Evolutionary conservation across 352 stramenopile species (phyloP), one percentile per base, ranked within the genome.

Genomic region (Blastocystis sp.): DNA sequence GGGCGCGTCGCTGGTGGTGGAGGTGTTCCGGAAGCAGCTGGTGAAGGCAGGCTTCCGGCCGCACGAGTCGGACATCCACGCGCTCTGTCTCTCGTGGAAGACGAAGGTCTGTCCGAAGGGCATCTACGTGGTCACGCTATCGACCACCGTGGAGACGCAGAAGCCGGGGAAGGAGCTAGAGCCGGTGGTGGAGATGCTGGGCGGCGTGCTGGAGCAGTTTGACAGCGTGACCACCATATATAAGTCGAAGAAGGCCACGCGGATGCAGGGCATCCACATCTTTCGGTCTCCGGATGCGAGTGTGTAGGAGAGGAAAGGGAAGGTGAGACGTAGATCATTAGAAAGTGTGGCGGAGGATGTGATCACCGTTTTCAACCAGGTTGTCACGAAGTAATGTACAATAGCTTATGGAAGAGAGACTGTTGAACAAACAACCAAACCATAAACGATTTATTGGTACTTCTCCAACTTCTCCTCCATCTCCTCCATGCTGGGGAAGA

Each of bases 51-150:
- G 57, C 2, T 85, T 73, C 44, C 53, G 56, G 57, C 42, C 59
- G n/a, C 57, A n/a, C n/a, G 63, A 76, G 16, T 76, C 75, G 21
- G 75, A 85, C 42, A 97, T 99, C 78, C 99, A 99, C 90, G 94
- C 99, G 36, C 97, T 93, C 87, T 93, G 97, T 53, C 91, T 99
- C 75, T 97, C 93, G 61, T 92, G 93, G 84, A 91, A 92, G 21
- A 94, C 98, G 88, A 93, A 94, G 67, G 95, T 98, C 48, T 93
- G 94, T 29, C 92, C 95, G 11, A 91, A 93, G 88, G 95, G 95
- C 86, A 96, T 97, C 88, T 98, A 98, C 89, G 93, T 99, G 81
- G 95, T 95, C 54, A 99, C 99, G 87, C 95, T 97, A 59, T 97
- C 93, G 44, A 99, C 96, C 34, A 94, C 96, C 14, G 94, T 96